A percentile compares a stretch with the other conserved stretches of the same genome.
Evolutionary conservation across 306 rosid genomes (phyloP).

Genomic region (Phaseolus lunatus): DNA sequence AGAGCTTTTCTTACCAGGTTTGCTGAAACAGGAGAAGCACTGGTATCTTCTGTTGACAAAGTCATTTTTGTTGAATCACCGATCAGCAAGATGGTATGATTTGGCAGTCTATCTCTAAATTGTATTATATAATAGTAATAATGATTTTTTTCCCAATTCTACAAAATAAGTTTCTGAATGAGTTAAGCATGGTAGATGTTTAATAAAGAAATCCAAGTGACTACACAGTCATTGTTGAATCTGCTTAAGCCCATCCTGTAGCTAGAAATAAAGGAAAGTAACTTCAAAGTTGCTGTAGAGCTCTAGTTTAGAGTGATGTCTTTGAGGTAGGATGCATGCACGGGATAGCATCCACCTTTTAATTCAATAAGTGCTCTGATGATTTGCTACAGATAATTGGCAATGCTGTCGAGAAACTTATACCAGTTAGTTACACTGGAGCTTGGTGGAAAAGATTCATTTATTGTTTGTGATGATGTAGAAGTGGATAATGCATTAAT

Average conservation of each 20-base stretch:
- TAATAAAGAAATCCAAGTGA: conserved; percentile 19
- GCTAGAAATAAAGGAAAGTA: background rate
- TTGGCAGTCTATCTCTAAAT: conserved; percentile 36
- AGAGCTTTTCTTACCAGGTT: conserved; percentile 64
- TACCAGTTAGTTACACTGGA: conserved; percentile 91
- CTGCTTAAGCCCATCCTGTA: conserved; percentile 16
- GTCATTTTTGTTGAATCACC: conserved; percentile 96
- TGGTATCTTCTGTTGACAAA: conserved; percentile 93
- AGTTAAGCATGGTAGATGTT: conserved; percentile 27
- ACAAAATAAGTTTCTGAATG: conserved; percentile 14
- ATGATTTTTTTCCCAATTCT: conserved; percentile 27
- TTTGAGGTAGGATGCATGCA: conserved; percentile 2
- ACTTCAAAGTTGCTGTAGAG: conserved; percentile 19
- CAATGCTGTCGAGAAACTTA: conserved; percentile 85
- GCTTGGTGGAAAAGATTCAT: conserved; percentile 99
- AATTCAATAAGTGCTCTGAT: conserved; percentile 31
- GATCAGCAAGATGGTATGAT: conserved; percentile 93
- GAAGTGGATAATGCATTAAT: conserved; percentile 85
- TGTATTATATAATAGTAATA: background rate
- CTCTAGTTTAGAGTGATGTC: conserved; percentile 22
- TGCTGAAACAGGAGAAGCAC: conserved; percentile 96
- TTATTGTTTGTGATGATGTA: conserved; percentile 91
- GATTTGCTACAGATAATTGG: conserved; percentile 75
- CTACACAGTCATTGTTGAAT: conserved; percentile 19
- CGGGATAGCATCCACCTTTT: conserved; percentile 29